phyloP scores from a whole-genome alignment of 331 rosid species.

The Quercus tomentella region DNA sequence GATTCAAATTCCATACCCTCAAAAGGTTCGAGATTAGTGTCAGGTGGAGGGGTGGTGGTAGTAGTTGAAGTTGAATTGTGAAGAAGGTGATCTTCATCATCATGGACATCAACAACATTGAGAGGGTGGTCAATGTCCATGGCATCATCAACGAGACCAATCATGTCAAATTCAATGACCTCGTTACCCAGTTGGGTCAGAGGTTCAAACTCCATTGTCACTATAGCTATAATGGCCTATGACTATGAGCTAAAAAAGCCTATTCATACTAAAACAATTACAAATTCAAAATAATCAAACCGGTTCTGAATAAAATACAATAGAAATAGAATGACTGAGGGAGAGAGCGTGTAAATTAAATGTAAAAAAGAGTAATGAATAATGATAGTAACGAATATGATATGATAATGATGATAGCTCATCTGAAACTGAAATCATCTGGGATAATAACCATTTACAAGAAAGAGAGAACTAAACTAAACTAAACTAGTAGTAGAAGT shows the following conservation, averaged over 20 bases:
- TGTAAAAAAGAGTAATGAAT: background rate
- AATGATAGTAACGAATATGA: too few relatives aligned
- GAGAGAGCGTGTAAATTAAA: background rate
- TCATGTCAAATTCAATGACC: slow-evolving; percentile 50
- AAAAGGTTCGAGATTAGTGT: slow-evolving; percentile 43
- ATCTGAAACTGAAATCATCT: too few relatives aligned
- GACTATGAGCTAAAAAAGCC: background rate
- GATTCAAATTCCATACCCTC: slow-evolving; percentile 57
- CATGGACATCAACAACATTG: background rate
- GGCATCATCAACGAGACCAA: slow-evolving; percentile 37
- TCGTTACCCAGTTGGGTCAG: slow-evolving; percentile 25
- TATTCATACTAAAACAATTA: background rate
- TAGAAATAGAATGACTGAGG: background rate
- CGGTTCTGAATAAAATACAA: too few relatives aligned
- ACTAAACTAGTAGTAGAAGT: too few relatives aligned
- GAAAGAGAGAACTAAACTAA: too few relatives aligned
- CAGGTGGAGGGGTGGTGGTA: slow-evolving; percentile 26
- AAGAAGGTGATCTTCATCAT: slow-evolving; percentile 32
- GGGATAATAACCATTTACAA: too few relatives aligned
- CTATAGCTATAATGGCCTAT: background rate
- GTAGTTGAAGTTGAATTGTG: slow-evolving; percentile 1
- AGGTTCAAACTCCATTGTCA: slow-evolving; percentile 47
- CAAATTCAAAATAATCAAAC: background rate
- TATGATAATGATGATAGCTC: too few relatives aligned
- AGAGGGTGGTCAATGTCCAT: slow-evolving; percentile 38